Evolutionary conservation across 2,329 filamentous ascomycete genomes (phyloP).

Genomic region (Emergomyces orientalis): DNA sequence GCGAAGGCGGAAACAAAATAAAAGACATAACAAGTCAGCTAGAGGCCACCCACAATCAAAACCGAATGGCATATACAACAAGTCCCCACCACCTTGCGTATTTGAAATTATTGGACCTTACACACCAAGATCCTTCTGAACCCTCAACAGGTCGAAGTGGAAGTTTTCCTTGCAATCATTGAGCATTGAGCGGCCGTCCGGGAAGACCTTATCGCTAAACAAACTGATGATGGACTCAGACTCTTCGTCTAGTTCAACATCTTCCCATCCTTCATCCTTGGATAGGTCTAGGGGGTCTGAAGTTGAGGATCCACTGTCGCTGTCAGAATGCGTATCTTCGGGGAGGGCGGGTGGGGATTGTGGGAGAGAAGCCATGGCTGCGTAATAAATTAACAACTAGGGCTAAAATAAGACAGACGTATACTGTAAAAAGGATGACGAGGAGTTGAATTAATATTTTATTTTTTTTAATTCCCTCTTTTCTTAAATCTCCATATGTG

Average conservation of each 20-base stretch:
- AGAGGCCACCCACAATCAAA: conserved; percentile 17
- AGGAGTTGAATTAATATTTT: not conserved
- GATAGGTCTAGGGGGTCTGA: conserved; percentile 35
- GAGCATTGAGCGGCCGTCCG: conserved; percentile 57
- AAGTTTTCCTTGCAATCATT: conserved; percentile 57
- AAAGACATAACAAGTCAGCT: conserved; percentile 16
- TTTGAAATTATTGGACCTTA: conserved; percentile 13
- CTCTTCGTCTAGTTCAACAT: conserved; percentile 54
- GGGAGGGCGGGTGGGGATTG: not conserved
- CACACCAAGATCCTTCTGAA: conserved; percentile 45
- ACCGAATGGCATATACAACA: conserved; percentile 9
- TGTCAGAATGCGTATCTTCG: conserved; percentile 13
- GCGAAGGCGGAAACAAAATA: conserved; percentile 17
- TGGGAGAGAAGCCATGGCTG: not conserved
- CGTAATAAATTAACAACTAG: conserved; percentile 6
- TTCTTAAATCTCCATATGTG: not conserved
- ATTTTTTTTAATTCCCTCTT: not conserved
- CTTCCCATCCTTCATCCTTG: conserved; percentile 48
- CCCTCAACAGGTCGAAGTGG: conserved; percentile 56
- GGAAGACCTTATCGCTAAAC: conserved; percentile 57
- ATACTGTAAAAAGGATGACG: not conserved
- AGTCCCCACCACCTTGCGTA: conserved; percentile 8
- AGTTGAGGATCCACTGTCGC: conserved; percentile 17
- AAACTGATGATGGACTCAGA: conserved; percentile 57
- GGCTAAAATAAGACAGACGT: not conserved